Base-by-base conservation (phyloP, 2,329 filamentous ascomycete genomes). In the Cadophora gregata region DNA sequence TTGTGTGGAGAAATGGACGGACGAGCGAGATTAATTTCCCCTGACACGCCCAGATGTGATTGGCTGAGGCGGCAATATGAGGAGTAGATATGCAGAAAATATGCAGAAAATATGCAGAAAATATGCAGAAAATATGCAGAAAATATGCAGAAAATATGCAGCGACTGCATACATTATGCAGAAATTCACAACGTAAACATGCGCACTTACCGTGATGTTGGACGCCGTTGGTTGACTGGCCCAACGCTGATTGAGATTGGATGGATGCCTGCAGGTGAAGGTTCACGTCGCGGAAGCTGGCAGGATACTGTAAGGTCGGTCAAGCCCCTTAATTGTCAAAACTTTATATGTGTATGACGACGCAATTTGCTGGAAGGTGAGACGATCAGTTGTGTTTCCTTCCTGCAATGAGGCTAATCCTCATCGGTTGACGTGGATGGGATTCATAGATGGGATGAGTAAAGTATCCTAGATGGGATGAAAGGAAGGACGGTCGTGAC, bases 381-480 rank as follows among this genome's bases (percentile, higher is more conserved):
- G 19, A 47, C 42, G 42, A 47, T 47, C 42, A 47, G 42, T n/a
- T n/a, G 42, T 47, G 42, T 47, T 29, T 53, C 48, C 45, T 16
- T 53, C 45, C 27, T 53, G 50, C 50, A 24, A 25, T 38, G 53
- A 38, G 10, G 53, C 9, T 36, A 31, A 21, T 53, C 16, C 16
- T 53, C 4, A 55, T 55, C 19, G 24, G 31, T 33, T 33, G 31
- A 33, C 38, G 3, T 42, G 38, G 12, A 16, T 36, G 9, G 7
- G 33, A 14, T 4, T 36, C 9, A n/a, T 8, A 1, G 29, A 33
- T 36, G 51, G 29, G 51, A 56, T n/a, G 38, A 16, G 33, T 10
- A 10, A 14, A 14, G 33, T 10, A 10, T 56, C 31, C 19, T 5
- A 1, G 29, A 33, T 38, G 31, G 31, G 53, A 58, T 21, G 42